A percentile compares a stretch with the other conserved stretches of the same genome.
These are phyloP conservation scores for Citrus australasica DNA, from an alignment of 345 rosid species.

Conservation along the genomic window DNA sequence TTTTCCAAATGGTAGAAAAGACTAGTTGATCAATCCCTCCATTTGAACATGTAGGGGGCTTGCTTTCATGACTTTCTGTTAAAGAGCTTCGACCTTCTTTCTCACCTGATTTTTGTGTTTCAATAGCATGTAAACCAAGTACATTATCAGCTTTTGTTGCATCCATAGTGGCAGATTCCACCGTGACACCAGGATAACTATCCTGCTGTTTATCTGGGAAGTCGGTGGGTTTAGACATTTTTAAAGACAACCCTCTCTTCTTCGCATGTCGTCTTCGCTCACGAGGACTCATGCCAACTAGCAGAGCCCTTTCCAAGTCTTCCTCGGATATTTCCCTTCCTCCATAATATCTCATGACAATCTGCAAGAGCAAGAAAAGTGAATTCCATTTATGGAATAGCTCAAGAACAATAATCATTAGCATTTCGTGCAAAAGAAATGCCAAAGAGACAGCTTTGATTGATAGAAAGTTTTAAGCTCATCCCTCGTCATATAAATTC, in stretches of 20 bases:
- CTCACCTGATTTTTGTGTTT: constrained; percentile 4
- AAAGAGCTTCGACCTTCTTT: constrained; percentile 17
- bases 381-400: background rate
- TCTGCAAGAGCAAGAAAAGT: constrained; percentile 28
- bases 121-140: constrained; percentile 12
- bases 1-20: constrained; percentile 9
- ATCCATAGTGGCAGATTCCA: constrained; percentile 10
- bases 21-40: constrained; percentile 11
- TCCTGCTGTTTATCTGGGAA: constrained; percentile 31
- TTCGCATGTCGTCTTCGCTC: constrained; percentile 68
- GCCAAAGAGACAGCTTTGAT: background rate
- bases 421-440: background rate
- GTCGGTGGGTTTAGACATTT: constrained; percentile 20
- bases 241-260: constrained; percentile 54
- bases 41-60: constrained; percentile 14
- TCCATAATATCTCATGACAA: constrained; percentile 79
- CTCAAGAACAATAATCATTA: background rate
- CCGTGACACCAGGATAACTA: constrained; percentile 6
- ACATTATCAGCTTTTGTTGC: constrained; percentile 14
- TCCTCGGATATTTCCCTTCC: constrained; percentile 78
- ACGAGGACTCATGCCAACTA: constrained; percentile 86
- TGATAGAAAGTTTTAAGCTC: background rate
- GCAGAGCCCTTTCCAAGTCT: constrained; percentile 84
- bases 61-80: constrained; percentile 18
- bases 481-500: background rate